Evolutionary conservation across 2,329 filamentous ascomycete species (phyloP).

Genomic region (Epicoccum nigrum): DNA sequence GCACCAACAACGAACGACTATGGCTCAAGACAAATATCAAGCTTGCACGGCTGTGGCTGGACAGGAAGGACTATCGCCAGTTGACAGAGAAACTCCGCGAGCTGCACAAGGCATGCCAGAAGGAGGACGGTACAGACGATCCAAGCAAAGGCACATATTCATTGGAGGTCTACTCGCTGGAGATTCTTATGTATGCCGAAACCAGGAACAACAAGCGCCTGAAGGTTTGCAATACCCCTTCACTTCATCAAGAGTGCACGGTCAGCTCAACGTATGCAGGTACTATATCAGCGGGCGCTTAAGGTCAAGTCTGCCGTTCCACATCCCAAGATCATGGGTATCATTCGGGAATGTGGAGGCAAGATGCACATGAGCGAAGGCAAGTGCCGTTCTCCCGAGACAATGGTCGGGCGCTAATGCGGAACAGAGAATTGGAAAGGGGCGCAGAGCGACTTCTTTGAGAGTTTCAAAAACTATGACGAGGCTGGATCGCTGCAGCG

Average conservation of each 20-base stretch:
- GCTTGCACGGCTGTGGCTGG: conserved; percentile 86
- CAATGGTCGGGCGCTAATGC: conserved; percentile 29
- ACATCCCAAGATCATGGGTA: conserved; percentile 98
- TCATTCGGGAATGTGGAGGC: conserved; percentile 96
- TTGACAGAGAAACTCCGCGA: conserved; percentile 85
- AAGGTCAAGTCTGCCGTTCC: conserved; percentile 95
- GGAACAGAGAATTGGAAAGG: conserved; percentile 89
- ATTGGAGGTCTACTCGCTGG: conserved; percentile 92
- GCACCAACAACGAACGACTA: conserved; percentile 93
- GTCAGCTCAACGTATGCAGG: conserved; percentile 49
- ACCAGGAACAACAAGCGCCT: conserved; percentile 97
- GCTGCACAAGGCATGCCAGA: conserved; percentile 86
- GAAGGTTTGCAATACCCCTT: conserved; percentile 61
- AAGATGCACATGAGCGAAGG: conserved; percentile 99
- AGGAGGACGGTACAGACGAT: conserved; percentile 85
- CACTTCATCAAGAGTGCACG: conserved; percentile 28
- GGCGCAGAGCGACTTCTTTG: conserved; percentile 96
- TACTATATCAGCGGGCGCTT: conserved; percentile 87
- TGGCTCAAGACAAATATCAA: conserved; percentile 99
- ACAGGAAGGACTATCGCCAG: conserved; percentile 83
- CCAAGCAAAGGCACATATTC: conserved; percentile 96
- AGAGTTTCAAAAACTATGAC: conserved; percentile 98
- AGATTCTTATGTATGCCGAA: conserved; percentile 98
- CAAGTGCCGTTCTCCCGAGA: conserved; percentile 32
- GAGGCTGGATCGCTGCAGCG: conserved; percentile 95